phyloP scores from a whole-genome alignment of 2,329 filamentous ascomycete species.

The Penicillium rolfsii region DNA sequence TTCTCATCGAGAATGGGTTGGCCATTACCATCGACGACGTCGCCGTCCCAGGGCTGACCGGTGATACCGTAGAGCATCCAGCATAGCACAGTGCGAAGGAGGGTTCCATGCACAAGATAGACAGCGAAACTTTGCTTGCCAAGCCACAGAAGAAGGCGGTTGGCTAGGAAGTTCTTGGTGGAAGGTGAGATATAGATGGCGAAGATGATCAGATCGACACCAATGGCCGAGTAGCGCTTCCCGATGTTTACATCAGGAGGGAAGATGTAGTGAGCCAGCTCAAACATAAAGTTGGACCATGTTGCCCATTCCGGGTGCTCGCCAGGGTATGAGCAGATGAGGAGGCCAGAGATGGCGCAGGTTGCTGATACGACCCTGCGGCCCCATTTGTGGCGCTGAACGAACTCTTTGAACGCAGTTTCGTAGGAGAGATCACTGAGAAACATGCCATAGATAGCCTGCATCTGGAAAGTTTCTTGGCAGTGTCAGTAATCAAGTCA shows the following conservation, averaged over 20 bases:
- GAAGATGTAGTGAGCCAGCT: slow-evolving; percentile 51
- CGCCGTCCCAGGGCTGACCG: slow-evolving; percentile 47
- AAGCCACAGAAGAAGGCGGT: slow-evolving; percentile 56
- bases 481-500: background rate
- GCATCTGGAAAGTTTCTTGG: slow-evolving; percentile 58
- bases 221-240: slow-evolving; percentile 54
- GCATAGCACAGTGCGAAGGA: slow-evolving; percentile 55
- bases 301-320: slow-evolving; percentile 54
- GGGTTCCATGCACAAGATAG: slow-evolving; percentile 58
- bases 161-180: slow-evolving; percentile 55
- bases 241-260: slow-evolving; percentile 49
- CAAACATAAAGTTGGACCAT: slow-evolving; percentile 54
- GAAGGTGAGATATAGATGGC: slow-evolving; percentile 57
- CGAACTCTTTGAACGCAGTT: slow-evolving; percentile 50
- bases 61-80: slow-evolving; percentile 59
- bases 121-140: slow-evolving; percentile 60
- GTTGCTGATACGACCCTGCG: slow-evolving; percentile 2
- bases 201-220: slow-evolving; percentile 54
- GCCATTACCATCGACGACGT: slow-evolving; percentile 21
- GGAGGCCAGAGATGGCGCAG: slow-evolving; percentile 43
- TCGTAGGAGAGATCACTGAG: slow-evolving; percentile 57
- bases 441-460: slow-evolving; percentile 57
- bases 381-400: slow-evolving; percentile 41
- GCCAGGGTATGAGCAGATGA: slow-evolving; percentile 55
- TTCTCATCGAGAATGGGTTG: slow-evolving; percentile 39